These are phyloP conservation scores for Cytospora paraplurivora DNA, from an alignment of 2,329 filamentous ascomycete species.

Conservation along the genomic window DNA sequence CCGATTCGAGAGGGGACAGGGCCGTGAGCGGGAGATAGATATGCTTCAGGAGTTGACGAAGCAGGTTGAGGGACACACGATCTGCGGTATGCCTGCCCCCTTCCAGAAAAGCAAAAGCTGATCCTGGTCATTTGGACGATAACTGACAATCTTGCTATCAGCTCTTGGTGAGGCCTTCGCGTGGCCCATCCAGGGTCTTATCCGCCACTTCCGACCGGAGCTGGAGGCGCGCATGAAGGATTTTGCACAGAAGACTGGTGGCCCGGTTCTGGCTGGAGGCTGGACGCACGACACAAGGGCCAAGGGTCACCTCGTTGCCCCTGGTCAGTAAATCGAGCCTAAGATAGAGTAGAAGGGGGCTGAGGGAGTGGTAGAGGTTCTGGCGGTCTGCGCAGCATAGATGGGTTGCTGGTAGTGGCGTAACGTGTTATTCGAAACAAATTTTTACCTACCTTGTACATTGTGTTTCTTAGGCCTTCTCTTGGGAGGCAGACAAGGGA, in stretches of 20 bases:
- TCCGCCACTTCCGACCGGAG: constrained; percentile 96
- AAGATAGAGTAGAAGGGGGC: background rate
- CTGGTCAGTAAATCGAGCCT: constrained; percentile 71
- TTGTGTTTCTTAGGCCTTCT: constrained; percentile 5
- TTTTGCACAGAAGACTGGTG: constrained; percentile 72
- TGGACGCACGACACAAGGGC: constrained; percentile 76
- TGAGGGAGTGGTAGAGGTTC: constrained; percentile 2
- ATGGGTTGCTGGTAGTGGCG: constrained; percentile 20
- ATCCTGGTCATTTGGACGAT: background rate
- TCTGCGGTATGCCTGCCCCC: constrained; percentile 70
- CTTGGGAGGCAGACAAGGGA: background rate
- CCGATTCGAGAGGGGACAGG: constrained; percentile 89
- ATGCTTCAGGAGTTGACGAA: constrained; percentile 99
- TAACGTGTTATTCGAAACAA: constrained; percentile 16
- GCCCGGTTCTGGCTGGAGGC: constrained; percentile 78
- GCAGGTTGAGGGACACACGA: constrained; percentile 98
- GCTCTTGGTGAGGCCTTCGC: constrained; percentile 96
- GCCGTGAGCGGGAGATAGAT: constrained; percentile 89
- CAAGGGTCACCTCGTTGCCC: constrained; percentile 82
- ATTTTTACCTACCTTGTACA: constrained; percentile 19
- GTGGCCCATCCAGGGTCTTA: constrained; percentile 97
- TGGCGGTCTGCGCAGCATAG: constrained; percentile 6
- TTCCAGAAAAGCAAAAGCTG: too few species aligned
- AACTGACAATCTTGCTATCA: constrained; percentile 41
- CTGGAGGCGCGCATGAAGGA: constrained; percentile 87